phyloP scores from a whole-genome alignment of 164 flowering plant species.

The Vitis rotundifolia region DNA sequence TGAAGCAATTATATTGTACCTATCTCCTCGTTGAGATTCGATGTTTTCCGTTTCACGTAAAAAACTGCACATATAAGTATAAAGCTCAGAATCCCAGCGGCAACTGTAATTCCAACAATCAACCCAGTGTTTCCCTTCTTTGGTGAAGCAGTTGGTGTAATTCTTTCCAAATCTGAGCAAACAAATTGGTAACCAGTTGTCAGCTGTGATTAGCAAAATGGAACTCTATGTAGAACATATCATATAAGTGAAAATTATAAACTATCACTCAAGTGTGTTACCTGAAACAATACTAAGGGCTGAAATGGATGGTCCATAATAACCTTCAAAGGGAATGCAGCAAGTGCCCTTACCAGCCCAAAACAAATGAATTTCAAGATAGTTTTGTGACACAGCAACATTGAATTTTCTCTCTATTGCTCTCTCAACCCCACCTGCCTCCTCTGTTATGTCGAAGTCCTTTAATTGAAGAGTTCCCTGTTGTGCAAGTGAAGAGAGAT shows the following conservation, averaged over 20 bases:
- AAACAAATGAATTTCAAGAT: slow-evolving; percentile 29
- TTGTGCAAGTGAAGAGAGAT: neutral
- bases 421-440: slow-evolving; percentile 25
- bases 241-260: neutral
- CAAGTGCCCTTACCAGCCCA: slow-evolving; percentile 18
- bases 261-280: neutral
- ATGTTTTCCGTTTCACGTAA: neutral
- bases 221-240: neutral
- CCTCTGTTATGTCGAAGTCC: slow-evolving; percentile 29
- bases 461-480: slow-evolving; percentile 19
- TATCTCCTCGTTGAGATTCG: slow-evolving; percentile 2
- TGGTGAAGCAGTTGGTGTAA: neutral
- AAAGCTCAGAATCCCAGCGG: neutral
- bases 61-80: slow-evolving; percentile 2
- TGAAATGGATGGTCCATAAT: no score
- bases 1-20: neutral
- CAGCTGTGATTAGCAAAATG: neutral
- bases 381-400: slow-evolving; percentile 23
- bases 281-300: no score
- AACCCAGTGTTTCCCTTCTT: slow-evolving; percentile 3
- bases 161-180: slow-evolving; percentile 12
- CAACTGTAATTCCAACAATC: slow-evolving; percentile 14
- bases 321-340: no score
- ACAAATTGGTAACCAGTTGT: neutral
- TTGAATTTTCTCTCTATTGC: slow-evolving; percentile 17